phyloP scores from a whole-genome alignment of 73 alveolate species.

The Durusdinium trenchii region DNA sequence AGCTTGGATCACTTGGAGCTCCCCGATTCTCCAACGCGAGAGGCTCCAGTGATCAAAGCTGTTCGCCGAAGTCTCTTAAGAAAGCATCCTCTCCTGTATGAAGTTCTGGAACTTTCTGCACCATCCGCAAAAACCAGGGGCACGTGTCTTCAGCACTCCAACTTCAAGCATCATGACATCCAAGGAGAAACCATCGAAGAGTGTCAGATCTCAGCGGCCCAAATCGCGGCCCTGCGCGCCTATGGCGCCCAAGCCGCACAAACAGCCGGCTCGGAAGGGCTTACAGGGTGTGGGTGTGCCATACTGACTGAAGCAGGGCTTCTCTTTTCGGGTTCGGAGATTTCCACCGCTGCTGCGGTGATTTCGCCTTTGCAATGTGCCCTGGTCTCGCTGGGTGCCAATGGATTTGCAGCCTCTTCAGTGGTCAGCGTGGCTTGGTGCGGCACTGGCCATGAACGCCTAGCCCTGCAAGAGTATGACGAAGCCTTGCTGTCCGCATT shows the following conservation, averaged over 20 bases:
- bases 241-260: neutral
- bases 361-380: slow-evolving; percentile 44
- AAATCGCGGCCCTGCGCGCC: slow-evolving; percentile 15
- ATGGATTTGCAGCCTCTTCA: neutral
- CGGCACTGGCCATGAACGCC: too few species aligned
- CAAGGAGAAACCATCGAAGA: neutral
- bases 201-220: slow-evolving; percentile 34
- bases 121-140: neutral
- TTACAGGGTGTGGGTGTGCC: slow-evolving; percentile 9
- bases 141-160: slow-evolving; percentile 10
- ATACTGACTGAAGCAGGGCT: neutral
- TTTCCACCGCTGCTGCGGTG: neutral
- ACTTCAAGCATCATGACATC: slow-evolving; percentile 68
- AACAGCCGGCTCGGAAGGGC: neutral
- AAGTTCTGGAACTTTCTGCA: neutral
- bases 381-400: slow-evolving; percentile 54
- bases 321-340: slow-evolving; percentile 22
- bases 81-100: neutral
- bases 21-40: neutral
- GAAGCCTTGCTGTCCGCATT: too few species aligned
- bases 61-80: neutral
- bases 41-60: slow-evolving; percentile 9
- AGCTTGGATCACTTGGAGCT: neutral
- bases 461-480: too few species aligned
- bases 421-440: slow-evolving; percentile 54